Evolutionary conservation across 2,329 filamentous ascomycete genomes (phyloP).

Genomic region (Cadophora luteo-olivacea): DNA sequence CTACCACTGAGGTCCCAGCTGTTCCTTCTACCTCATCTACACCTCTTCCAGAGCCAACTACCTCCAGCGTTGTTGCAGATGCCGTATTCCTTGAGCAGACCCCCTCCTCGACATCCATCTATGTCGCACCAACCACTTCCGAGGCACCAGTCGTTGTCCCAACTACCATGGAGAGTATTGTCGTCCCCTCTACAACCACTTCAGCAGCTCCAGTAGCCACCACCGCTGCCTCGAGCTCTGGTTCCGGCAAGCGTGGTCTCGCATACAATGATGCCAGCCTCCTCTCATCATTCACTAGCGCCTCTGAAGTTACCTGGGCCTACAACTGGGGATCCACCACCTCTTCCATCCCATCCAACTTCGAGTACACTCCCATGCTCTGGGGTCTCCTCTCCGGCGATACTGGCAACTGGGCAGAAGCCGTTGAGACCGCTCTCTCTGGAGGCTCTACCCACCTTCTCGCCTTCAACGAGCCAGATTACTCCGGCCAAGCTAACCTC

Average conservation of each 20-base stretch:
- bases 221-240: slow-evolving; percentile 15
- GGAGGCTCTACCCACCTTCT: slow-evolving; percentile 63
- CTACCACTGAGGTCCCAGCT: slow-evolving; percentile 1
- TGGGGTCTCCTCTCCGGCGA: slow-evolving; percentile 59
- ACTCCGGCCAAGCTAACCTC: slow-evolving; percentile 61
- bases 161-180: slow-evolving; percentile 12
- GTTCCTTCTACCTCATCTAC: slow-evolving; percentile 12
- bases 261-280: slow-evolving; percentile 68
- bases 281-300: slow-evolving; percentile 55
- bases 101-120: slow-evolving; percentile 8
- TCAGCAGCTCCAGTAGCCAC: slow-evolving; percentile 16
- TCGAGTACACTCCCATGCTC: slow-evolving; percentile 72
- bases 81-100: slow-evolving; percentile 16
- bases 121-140: slow-evolving; percentile 18
- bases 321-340: slow-evolving; percentile 71
- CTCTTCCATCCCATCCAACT: slow-evolving; percentile 46
- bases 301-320: slow-evolving; percentile 59
- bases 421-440: slow-evolving; percentile 58
- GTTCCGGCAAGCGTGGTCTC: slow-evolving; percentile 63
- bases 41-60: slow-evolving; percentile 14
- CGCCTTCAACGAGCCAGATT: slow-evolving; percentile 77
- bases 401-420: slow-evolving; percentile 56
- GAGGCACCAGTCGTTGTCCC: slow-evolving; percentile 21
- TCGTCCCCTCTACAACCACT: slow-evolving; percentile 9
- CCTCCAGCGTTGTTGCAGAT: slow-evolving; percentile 1